A percentile compares a stretch with the other conserved stretches of the same genome.
These are phyloP conservation scores for Polygonum aviculare DNA, from an alignment of 148 eudicot genomes.

Conservation along the genomic window DNA sequence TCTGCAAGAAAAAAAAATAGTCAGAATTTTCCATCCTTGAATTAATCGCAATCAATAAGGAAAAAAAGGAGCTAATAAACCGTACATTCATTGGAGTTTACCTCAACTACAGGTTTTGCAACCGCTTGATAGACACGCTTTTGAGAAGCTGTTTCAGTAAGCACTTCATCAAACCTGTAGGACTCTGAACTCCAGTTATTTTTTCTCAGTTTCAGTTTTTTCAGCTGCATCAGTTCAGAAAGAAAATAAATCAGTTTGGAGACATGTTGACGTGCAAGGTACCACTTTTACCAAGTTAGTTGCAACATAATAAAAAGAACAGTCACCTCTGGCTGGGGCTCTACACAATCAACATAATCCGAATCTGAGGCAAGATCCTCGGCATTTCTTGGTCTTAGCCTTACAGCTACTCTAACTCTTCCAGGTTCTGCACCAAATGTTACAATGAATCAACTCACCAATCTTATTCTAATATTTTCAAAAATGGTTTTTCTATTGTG, in stretches of 20 bases:
- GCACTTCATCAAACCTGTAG: conserved; percentile 86
- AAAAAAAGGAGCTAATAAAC: background rate
- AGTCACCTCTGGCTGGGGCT: conserved; percentile 82
- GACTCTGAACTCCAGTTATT: conserved; percentile 97
- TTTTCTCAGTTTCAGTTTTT: conserved; percentile 69
- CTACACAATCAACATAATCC: conserved; percentile 82
- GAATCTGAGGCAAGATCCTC: conserved; percentile 77
- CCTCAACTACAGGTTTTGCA: conserved; percentile 97
- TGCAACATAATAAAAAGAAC: background rate
- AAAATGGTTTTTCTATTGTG: background rate
- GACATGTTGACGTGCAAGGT: background rate
- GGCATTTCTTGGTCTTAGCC: conserved; percentile 82
- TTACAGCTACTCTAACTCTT: conserved; percentile 94
- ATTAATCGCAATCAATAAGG: background rate
- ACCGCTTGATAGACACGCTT: conserved; percentile 96
- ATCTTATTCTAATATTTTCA: background rate
- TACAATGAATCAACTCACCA: background rate
- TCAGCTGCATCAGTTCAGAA: conserved; percentile 49
- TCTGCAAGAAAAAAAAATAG: conserved; percentile 39
- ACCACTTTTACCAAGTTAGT: background rate
- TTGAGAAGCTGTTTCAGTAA: conserved; percentile 90
- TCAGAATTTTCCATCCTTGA: background rate
- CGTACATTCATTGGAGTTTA: conserved; percentile 6
- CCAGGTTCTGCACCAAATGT: conserved; percentile 39
- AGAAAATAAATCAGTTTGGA: background rate